Evolutionary conservation across 768 basidiomycete species (phyloP).

Genomic region (Leccinum fibrillosum): DNA sequence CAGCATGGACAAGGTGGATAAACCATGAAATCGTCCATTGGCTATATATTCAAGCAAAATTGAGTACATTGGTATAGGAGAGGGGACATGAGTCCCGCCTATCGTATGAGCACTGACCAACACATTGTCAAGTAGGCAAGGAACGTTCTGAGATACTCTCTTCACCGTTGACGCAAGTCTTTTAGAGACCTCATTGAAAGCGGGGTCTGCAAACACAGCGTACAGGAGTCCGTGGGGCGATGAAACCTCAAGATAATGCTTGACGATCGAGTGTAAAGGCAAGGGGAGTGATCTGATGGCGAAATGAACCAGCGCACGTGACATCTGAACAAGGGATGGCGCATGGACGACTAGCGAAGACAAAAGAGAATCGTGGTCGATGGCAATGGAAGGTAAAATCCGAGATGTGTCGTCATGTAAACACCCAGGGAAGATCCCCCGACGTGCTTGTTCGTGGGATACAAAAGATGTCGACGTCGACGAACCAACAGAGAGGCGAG

Average conservation of each 20-base stretch:
- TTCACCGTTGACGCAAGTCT: slow-evolving; percentile 15
- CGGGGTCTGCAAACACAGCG: slow-evolving; percentile 18
- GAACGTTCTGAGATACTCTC: slow-evolving; percentile 2
- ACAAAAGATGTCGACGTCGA: slow-evolving; percentile 4
- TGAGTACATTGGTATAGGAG: slow-evolving; percentile 19
- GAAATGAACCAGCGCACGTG: slow-evolving; percentile 27
- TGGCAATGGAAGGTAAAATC: slow-evolving; percentile 34
- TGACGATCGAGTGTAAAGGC: slow-evolving; percentile 14
- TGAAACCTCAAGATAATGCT: slow-evolving; percentile 20
- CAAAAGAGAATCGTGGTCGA: slow-evolving; percentile 50
- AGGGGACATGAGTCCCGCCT: slow-evolving; percentile 14
- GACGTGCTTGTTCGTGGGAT: slow-evolving; percentile 24
- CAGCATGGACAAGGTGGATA: slow-evolving; percentile 32
- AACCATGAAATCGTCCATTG: slow-evolving; percentile 49
- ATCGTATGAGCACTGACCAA: slow-evolving; percentile 28
- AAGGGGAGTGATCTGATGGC: slow-evolving; percentile 20
- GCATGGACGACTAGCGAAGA: slow-evolving; percentile 42
- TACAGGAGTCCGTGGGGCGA: slow-evolving; percentile 11
- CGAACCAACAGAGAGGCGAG: slow-evolving; percentile 43
- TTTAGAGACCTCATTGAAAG: slow-evolving; percentile 11
- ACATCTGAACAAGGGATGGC: slow-evolving; percentile 27
- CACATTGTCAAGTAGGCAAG: slow-evolving; percentile 13
- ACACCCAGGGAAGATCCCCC: slow-evolving; percentile 17
- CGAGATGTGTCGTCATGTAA: neutral
- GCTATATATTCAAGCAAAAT: slow-evolving; percentile 36